These are phyloP conservation scores for Calonectria hawksworthii DNA, from an alignment of 2,329 filamentous ascomycete genomes.

Conservation along the genomic window DNA sequence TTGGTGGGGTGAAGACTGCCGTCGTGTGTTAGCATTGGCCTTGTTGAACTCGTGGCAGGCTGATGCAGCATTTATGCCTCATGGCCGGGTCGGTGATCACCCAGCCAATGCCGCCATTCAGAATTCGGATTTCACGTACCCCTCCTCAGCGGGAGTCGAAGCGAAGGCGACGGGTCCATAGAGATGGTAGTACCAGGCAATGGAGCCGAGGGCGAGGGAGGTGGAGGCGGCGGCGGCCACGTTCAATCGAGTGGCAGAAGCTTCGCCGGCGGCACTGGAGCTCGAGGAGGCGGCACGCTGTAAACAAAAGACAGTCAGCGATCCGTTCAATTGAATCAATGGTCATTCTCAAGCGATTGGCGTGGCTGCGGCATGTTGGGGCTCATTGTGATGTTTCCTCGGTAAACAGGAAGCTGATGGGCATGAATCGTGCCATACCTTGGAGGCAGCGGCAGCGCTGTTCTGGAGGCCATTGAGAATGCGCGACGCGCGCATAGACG, in stretches of 20 bases:
- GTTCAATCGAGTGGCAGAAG: slow-evolving; percentile 84
- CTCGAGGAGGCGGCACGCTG: slow-evolving; percentile 80
- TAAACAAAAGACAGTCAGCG: slow-evolving; percentile 55
- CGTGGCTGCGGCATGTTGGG: slow-evolving; percentile 39
- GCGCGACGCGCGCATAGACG: slow-evolving; percentile 90
- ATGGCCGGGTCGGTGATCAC: slow-evolving; percentile 34
- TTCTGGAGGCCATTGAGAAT: slow-evolving; percentile 83
- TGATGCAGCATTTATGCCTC: slow-evolving; percentile 52
- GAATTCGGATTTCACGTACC: slow-evolving; percentile 75
- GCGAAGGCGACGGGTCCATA: slow-evolving; percentile 91
- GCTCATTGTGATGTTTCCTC: slow-evolving; percentile 50
- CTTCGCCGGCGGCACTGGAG: slow-evolving; percentile 78
- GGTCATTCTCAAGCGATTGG: slow-evolving; percentile 47
- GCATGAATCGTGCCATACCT: slow-evolving; percentile 72
- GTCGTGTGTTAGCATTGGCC: slow-evolving; percentile 45
- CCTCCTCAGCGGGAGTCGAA: slow-evolving; percentile 95
- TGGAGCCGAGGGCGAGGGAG: slow-evolving; percentile 86
- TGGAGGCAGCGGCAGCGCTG: slow-evolving; percentile 78
- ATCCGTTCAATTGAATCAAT: slow-evolving; percentile 37
- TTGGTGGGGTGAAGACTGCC: slow-evolving; percentile 87
- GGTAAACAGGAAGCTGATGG: slow-evolving; percentile 49
- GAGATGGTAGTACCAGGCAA: slow-evolving; percentile 97
- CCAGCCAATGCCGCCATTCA: slow-evolving; percentile 24
- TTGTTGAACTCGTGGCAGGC: slow-evolving; percentile 30
- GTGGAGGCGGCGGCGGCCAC: slow-evolving; percentile 89